A percentile compares a stretch with the other conserved stretches of the same genome.
These are phyloP conservation scores for Yarrowia divulgata DNA, from an alignment of 805 yeast species.

Conservation along the genomic window DNA sequence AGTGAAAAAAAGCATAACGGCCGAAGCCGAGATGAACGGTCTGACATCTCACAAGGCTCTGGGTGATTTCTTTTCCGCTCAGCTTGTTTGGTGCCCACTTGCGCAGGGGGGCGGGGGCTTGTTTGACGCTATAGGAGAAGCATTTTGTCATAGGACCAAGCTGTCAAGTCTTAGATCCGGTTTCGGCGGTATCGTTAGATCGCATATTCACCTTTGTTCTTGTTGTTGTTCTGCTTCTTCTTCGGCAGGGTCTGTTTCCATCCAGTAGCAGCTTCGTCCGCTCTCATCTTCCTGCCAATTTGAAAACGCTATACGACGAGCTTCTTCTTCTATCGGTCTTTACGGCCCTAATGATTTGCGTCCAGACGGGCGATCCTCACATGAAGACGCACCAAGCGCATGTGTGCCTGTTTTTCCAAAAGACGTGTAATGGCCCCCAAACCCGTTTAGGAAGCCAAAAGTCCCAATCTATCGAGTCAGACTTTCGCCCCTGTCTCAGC, in stretches of 20 bases:
- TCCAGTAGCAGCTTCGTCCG: background rate
- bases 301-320: conserved; percentile 4
- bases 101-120: no score
- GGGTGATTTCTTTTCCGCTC: background rate
- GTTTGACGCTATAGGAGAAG: no score
- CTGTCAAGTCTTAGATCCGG: background rate
- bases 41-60: background rate
- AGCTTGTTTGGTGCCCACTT: background rate
- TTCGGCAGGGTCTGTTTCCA: background rate
- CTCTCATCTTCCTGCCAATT: background rate
- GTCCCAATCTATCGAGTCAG: no score
- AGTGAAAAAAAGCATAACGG: conserved; percentile 1
- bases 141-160: no score
- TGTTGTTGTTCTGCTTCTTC: no score
- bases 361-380: background rate
- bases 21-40: background rate
- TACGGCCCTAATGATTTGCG: conserved; percentile 6
- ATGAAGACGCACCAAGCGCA: background rate
- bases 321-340: background rate
- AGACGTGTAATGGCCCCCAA: background rate
- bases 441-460: background rate
- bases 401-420: background rate
- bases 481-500: background rate
- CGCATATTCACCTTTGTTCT: background rate
- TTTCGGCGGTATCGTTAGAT: background rate